Percentiles rank a stretch among this genome's conserved stretches.
Conservation (phyloP, 345 rosid genomes). For the Heritiera fomes region DNA sequence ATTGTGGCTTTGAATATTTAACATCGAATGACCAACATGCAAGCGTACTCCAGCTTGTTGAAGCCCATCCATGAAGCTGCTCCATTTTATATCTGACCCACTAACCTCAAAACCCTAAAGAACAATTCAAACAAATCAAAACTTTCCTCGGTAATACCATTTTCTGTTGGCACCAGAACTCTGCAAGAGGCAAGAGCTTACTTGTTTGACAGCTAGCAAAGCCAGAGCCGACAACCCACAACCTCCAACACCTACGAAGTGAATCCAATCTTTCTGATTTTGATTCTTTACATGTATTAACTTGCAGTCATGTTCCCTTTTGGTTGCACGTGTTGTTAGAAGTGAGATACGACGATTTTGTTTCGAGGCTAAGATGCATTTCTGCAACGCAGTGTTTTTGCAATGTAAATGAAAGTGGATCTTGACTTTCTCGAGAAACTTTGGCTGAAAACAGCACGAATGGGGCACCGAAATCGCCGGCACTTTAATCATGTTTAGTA, state of each 20-base stretch:
- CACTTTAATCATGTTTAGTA: background rate
- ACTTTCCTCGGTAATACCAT: background rate
- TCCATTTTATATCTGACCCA: slow-evolving; percentile 34
- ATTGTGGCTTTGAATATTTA: slow-evolving; percentile 20
- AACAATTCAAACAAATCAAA: background rate
- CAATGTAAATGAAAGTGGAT: background rate
- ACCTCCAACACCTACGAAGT: slow-evolving; percentile 43
- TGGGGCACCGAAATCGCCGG: background rate
- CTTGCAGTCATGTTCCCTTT: background rate
- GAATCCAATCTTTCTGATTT: slow-evolving; percentile 30
- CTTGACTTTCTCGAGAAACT: slow-evolving; percentile 9
- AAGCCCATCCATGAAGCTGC: slow-evolving; percentile 30
- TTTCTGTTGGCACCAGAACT: background rate
- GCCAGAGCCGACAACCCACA: slow-evolving; percentile 39
- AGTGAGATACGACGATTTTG: slow-evolving; percentile 15
- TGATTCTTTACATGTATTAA: background rate
- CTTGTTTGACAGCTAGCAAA: slow-evolving; percentile 37
- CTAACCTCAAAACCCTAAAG: slow-evolving; percentile 36
- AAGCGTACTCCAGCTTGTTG: slow-evolving; percentile 26
- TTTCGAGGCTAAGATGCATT: background rate
- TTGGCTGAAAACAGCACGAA: slow-evolving; percentile 10
- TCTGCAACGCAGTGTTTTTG: background rate
- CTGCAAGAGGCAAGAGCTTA: background rate
- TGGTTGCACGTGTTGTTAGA: background rate
- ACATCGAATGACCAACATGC: slow-evolving; percentile 24